Conservation (phyloP, 1,284 basidiomycete species). For the Rhodotorula sp. region DNA sequence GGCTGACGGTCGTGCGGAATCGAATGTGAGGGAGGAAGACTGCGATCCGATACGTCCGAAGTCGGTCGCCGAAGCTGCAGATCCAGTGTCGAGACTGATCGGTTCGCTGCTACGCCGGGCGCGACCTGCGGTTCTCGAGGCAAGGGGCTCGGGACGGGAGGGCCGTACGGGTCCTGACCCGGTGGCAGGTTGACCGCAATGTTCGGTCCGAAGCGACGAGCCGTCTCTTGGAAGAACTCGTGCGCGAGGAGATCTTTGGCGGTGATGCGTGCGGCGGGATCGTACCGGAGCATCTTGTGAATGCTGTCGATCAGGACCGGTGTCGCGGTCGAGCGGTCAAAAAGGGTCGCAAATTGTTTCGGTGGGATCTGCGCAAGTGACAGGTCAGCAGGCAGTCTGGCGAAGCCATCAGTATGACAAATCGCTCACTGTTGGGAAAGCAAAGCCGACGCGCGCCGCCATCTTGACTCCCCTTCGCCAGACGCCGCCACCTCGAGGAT, state of each 20-base stretch:
- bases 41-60: slow-evolving; percentile 38
- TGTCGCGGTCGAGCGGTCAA: slow-evolving; percentile 70
- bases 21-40: slow-evolving; percentile 48
- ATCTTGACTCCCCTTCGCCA: slow-evolving; percentile 84
- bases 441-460: slow-evolving; percentile 81
- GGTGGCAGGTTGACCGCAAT: slow-evolving; percentile 19
- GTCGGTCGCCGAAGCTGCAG: slow-evolving; percentile 6
- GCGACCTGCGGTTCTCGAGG: not conserved
- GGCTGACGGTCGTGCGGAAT: slow-evolving; percentile 17
- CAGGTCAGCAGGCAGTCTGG: not conserved
- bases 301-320: slow-evolving; percentile 85
- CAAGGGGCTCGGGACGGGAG: not conserved
- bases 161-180: not conserved
- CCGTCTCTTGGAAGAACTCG: slow-evolving; percentile 71
- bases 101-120: not conserved
- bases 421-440: slow-evolving; percentile 74
- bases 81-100: slow-evolving; percentile 15
- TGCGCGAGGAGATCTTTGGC: slow-evolving; percentile 83
- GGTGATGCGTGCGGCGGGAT: slow-evolving; percentile 80
- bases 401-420: too few species aligned
- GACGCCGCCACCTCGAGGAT: slow-evolving; percentile 75
- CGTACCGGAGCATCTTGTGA: slow-evolving; percentile 84
- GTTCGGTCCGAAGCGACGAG: slow-evolving; percentile 51
- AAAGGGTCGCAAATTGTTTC: slow-evolving; percentile 70
- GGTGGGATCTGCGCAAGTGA: slow-evolving; percentile 63